Evolutionary conservation across 192 early-diverging fungal genomes (phyloP).

Genomic region (Backusella australiensis): DNA sequence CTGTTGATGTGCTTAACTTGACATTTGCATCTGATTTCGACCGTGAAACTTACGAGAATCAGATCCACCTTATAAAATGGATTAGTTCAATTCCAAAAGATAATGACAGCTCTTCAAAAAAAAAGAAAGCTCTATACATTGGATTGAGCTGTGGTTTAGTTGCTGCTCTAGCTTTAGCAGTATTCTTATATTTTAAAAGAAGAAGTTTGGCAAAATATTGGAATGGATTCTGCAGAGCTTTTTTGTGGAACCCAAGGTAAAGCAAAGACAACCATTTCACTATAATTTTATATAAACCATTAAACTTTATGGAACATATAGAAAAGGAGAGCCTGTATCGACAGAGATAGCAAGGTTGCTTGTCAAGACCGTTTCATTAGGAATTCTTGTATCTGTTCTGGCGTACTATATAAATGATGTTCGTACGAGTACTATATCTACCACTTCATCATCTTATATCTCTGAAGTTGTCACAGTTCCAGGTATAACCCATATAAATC

Average conservation of each 20-base stretch:
- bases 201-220: no score
- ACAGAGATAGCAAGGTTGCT: background rate
- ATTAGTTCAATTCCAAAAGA: no score
- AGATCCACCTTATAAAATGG: no score
- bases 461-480: no score
- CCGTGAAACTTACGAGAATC: background rate
- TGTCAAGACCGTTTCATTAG: background rate
- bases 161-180: no score
- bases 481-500: no score
- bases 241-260: background rate
- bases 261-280: background rate
- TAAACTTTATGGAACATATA: background rate
- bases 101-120: no score
- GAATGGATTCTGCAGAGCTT: no score
- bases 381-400: background rate
- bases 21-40: background rate
- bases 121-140: no score
- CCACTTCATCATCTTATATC: background rate
- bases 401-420: background rate
- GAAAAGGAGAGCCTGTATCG: slow-evolving; percentile 3
- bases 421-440: background rate
- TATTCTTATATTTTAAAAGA: no score
- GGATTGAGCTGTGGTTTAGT: no score
- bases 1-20: background rate
- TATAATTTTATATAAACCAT: background rate